Percentiles rank a stretch among this genome's conserved stretches.
Conservation (phyloP, 805 yeast genomes). For the Kazachstania africana region DNA sequence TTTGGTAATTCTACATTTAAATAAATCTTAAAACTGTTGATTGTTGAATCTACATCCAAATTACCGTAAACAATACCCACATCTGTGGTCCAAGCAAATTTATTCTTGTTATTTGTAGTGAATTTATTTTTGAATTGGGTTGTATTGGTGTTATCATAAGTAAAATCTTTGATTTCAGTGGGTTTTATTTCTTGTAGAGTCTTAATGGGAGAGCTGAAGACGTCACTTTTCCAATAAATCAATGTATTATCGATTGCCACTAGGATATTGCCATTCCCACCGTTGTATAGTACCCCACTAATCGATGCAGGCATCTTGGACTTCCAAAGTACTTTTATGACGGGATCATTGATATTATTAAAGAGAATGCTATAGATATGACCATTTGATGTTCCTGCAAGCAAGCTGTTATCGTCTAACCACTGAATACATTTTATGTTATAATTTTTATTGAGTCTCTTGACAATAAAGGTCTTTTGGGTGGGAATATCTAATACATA, state of each 20-base stretch:
- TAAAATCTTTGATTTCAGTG: conserved; percentile 28
- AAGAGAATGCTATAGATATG: conserved; percentile 10
- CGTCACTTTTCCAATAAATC: conserved; percentile 9
- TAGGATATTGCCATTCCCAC: conserved; percentile 4
- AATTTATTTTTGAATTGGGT: conserved; percentile 29
- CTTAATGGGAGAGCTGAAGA: conserved; percentile 1
- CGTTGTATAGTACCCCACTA: conserved; percentile 17
- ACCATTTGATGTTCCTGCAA: conserved; percentile 19
- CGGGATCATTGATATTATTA: neutral
- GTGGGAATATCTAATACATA: conserved; percentile 10
- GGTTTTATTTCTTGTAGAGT: conserved; percentile 14
- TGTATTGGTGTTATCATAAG: conserved; percentile 23
- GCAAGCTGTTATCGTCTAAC: conserved; percentile 7
- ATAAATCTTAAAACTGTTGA: conserved; percentile 29
- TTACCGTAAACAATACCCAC: conserved; percentile 37
- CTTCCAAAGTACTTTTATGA: neutral
- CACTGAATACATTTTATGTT: conserved; percentile 16
- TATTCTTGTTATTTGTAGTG: conserved; percentile 11
- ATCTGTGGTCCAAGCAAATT: conserved; percentile 37
- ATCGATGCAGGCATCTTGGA: conserved; percentile 5
- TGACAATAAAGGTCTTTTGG: conserved; percentile 2
- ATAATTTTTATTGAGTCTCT: conserved; percentile 15
- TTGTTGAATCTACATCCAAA: conserved; percentile 7
- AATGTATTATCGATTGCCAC: conserved; percentile 15
- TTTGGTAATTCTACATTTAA: conserved; percentile 25